Evolutionary conservation across 192 early-diverging fungal species (phyloP), one percentile per base, ranked within the genome.

Genomic region (Backusella sp.): DNA sequence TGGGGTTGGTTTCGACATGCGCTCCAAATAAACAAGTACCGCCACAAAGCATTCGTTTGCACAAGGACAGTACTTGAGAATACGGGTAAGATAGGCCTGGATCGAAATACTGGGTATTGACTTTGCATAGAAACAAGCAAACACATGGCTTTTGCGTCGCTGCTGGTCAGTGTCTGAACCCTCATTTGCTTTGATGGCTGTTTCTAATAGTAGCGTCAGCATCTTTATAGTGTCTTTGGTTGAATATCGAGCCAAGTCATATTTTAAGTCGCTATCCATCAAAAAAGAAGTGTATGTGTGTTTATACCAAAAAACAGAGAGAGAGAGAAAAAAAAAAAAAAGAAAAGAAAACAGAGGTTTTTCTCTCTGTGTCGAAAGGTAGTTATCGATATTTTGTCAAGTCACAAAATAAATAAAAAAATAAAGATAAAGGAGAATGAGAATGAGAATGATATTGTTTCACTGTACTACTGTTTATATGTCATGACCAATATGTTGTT

Each of bases 11-110:
- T 88, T 87, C 34, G 86, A 84, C 90, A 98, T 93, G 32, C 94
- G 88, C 74, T 96, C 94, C 81, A 97, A 88, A 84, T 98, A 97
- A n/a, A 97, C 91, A 21, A 98, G 84, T 34, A 95, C 85, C 28
- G 92, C 88, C 17, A 98, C 76, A 79, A 98, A 97, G 75, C 93
- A 93, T 84, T 96, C 96, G 86, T 93, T 95, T 37, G 92, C 88
- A 78, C 94, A 96, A 4, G 96, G 96, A 66, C 95, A 96, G 80
- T 98, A 98, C 80, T 96, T 96, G 71, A 95, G 87, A 62, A 98
- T 97, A 46, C 96, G 92, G 19, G 88, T 80, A 3, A 95, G 86
- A 80, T 98, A 98, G 6, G 91, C 91, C 28, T 91, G 86, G 72
- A 98, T 88, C 79, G 95, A 91, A 68, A 98, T 97, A 73, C 93